Evolutionary conservation across 2,329 filamentous ascomycete species (phyloP), one percentile per base, ranked within the genome.

Genomic region (Madurella fahalii): DNA sequence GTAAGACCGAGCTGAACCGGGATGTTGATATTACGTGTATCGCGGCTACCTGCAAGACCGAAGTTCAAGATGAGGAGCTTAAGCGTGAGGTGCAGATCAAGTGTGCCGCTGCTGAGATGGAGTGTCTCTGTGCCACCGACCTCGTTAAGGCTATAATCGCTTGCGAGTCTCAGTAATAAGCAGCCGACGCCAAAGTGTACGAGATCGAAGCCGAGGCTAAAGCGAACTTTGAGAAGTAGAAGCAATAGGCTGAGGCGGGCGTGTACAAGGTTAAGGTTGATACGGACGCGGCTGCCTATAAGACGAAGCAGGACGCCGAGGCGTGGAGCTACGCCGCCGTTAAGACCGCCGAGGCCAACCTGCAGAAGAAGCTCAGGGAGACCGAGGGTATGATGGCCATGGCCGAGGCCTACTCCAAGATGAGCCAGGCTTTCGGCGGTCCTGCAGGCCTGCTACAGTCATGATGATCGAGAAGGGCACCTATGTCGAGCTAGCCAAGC

Each of bases 381-480:
- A 89, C 90, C 2, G 86, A 91, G 64, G 90, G 86, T 73, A 74
- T 93, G 37, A 70, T 75, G 0, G 87, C 89, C 63, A 90, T 91
- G 83, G 89, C 90, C 1, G 84, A 86, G 52, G 89, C 88, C n/a
- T 95, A 94, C 70, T 78, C 77, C 59, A 83, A 85, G 64, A 78
- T 95, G 65, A 78, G 85, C 2, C 71, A 78, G 1, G 89, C 89
- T 0, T 84, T 95, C 43, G 90, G 90, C 56, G 90, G 90, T 0
- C 87, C 90, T 2, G 80, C 85, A 34, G 88, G 87, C 31, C 77
- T 95, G 54, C 77, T 95, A 63, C 86, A 92, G 69, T 93, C 77
- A 80, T 93, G 72, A 95, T 95, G 90, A 84, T 95, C 67, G 86
- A 92, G 74, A 86, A 86, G 70, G 86, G 86, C 63, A 89, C 86